Conservation (phyloP, 306 rosid genomes). For the Abrus precatorius region DNA sequence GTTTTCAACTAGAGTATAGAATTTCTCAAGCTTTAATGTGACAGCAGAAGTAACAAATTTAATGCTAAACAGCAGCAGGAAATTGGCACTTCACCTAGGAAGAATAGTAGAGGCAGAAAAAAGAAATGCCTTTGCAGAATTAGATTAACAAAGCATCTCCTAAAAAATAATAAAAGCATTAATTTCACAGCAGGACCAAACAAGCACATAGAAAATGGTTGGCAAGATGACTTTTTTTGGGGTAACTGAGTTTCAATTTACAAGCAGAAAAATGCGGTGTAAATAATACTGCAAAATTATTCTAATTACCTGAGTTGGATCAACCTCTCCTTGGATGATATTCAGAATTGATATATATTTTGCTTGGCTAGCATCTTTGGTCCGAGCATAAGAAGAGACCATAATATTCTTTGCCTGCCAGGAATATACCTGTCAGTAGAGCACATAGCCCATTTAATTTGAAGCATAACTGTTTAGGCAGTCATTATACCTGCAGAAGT, state of each 20-base stretch:
- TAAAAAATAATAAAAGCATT: neutral
- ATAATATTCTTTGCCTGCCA: constrained; percentile 95
- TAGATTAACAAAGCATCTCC: constrained; percentile 3
- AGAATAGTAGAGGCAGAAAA: constrained; percentile 3
- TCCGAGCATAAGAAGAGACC: constrained; percentile 99
- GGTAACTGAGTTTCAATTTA: constrained; percentile 20
- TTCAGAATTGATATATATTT: constrained; percentile 97
- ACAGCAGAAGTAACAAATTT: constrained; percentile 19
- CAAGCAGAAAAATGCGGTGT: constrained; percentile 19
- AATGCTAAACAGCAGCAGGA: constrained; percentile 5
- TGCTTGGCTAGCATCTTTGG: constrained; percentile 99
- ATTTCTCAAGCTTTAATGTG: constrained; percentile 11
- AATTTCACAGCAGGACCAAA: constrained; percentile 7
- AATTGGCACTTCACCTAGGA: neutral
- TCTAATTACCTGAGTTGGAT: constrained; percentile 89
- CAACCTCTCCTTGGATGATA: constrained; percentile 99
- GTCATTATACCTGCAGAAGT: constrained; percentile 83
- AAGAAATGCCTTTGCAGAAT: neutral
- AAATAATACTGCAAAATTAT: neutral
- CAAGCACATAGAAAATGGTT: constrained; percentile 8
- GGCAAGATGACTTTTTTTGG: neutral
- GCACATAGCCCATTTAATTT: constrained; percentile 1
- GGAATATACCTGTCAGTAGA: constrained; percentile 47
- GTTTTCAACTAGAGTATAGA: neutral
- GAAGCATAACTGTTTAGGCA: constrained; percentile 33